Evolutionary conservation across 2,329 filamentous ascomycete genomes (phyloP).

Genomic region (Diaporthe capsici): DNA sequence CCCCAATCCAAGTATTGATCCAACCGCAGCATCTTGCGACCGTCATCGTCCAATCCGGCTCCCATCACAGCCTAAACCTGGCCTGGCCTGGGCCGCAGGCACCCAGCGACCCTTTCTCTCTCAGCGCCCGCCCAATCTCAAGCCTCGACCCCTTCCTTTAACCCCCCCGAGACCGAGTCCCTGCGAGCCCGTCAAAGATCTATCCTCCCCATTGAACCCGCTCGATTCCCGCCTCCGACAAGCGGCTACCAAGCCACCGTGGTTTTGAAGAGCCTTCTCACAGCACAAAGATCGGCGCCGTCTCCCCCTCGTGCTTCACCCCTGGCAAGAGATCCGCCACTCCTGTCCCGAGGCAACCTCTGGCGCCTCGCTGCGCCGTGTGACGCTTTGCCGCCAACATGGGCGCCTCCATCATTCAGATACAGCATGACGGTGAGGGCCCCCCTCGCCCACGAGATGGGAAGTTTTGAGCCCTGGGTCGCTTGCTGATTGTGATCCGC

Average conservation of each 20-base stretch:
- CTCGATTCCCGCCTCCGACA: not conserved
- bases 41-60: slow-evolving; percentile 12
- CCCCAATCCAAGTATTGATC: slow-evolving; percentile 10
- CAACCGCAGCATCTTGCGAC: slow-evolving; percentile 10
- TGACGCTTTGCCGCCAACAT: slow-evolving; percentile 68
- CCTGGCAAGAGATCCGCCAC: slow-evolving; percentile 21
- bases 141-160: slow-evolving; percentile 10
- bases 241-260: not conserved
- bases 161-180: not conserved
- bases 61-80: slow-evolving; percentile 4
- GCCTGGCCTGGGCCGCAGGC: slow-evolving; percentile 27
- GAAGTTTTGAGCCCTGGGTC: not conserved
- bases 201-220: slow-evolving; percentile 7
- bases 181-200: slow-evolving; percentile 11
- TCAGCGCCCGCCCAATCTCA: not conserved
- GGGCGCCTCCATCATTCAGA: slow-evolving; percentile 86
- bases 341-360: slow-evolving; percentile 26
- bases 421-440: slow-evolving; percentile 81
- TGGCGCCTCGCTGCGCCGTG: slow-evolving; percentile 34
- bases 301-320: not conserved
- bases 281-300: slow-evolving; percentile 17
- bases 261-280: not conserved
- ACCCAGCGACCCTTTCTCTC: slow-evolving; percentile 20
- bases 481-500: slow-evolving; percentile 18
- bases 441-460: not conserved